A percentile compares a stretch with the other conserved stretches of the same genome.
These are phyloP conservation scores for Ophiocordyceps camponoti-rufipedis DNA, from an alignment of 2,329 filamentous ascomycete species.

Conservation along the genomic window DNA sequence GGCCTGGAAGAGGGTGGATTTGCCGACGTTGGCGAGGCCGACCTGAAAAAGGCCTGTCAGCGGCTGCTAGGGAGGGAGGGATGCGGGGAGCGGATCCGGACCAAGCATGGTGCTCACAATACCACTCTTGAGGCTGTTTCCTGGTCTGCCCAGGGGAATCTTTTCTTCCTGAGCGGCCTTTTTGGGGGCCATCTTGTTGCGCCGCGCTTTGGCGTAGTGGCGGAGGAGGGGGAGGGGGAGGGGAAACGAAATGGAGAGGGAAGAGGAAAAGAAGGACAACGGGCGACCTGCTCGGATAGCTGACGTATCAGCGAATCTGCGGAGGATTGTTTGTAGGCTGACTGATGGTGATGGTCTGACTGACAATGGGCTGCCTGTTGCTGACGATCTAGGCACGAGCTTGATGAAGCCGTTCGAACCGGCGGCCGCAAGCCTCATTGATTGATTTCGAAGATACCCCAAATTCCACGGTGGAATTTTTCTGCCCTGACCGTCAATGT, in stretches of 20 bases:
- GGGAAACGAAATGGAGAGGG: neutral
- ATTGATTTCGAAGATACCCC: too few relatives aligned
- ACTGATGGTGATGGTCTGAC: too few relatives aligned
- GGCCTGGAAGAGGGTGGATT: slow-evolving; percentile 98
- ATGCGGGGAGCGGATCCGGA: neutral
- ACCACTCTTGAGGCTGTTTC: slow-evolving; percentile 97
- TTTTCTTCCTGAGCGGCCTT: slow-evolving; percentile 86
- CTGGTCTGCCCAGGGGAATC: slow-evolving; percentile 84
- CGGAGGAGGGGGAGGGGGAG: slow-evolving; percentile 25
- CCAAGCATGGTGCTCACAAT: slow-evolving; percentile 46
- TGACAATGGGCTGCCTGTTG: too few relatives aligned
- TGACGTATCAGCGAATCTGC: too few relatives aligned
- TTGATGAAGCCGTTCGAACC: slow-evolving; percentile 1
- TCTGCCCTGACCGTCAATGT: too few relatives aligned
- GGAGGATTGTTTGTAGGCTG: too few relatives aligned
- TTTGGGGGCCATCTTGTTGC: slow-evolving; percentile 83
- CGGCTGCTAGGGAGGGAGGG: neutral
- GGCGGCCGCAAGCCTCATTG: slow-evolving; percentile 1
- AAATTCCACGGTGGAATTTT: too few relatives aligned
- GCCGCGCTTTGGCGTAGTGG: slow-evolving; percentile 38
- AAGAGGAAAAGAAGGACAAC: neutral
- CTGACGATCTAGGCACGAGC: too few relatives aligned
- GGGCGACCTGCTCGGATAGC: too few relatives aligned
- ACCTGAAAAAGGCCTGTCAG: slow-evolving; percentile 37
- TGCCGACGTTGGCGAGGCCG: slow-evolving; percentile 96